Evolutionary conservation across 495 filamentous ascomycete species (phyloP), one percentile per base, ranked within the genome.

Genomic region (Beverwykella pulmonaria): DNA sequence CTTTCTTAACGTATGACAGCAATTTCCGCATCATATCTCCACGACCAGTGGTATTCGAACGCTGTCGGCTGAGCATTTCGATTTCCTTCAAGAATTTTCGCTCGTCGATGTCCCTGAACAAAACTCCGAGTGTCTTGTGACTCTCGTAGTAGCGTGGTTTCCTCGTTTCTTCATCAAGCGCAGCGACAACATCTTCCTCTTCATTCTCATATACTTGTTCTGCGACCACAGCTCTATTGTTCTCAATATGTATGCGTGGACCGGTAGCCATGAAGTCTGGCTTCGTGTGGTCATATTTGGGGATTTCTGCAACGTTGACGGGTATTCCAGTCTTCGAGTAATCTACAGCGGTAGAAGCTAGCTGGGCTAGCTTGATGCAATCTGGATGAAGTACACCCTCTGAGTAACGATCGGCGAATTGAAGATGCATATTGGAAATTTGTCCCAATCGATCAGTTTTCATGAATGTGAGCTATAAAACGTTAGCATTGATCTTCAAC

Each of bases 341-440:
- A 74, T 96, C 91, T 1, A 96, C 92, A 0, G 89, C 91, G 0
- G 80, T 87, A 0, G 91, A 94, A 58, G 88, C 86, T 71, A 94
- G 75, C 57, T 84, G 79, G 2, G 92, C 90, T 1, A 95, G 79
- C 14, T 74, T 76, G 17, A 85, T 74, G 59, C 90, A 93, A 30
- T 85, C 78, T 0, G 67, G 62, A 62, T 90, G 74, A 0, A 77
- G 73, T 0, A 88, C 86, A 0, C 92, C 91, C 0, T 58, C 22
- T 0, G 48, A n/a, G 27, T 75, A 73, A 63, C 84, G 80, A 73
- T 93, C 91, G 0, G 89, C 89, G 12, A 90, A 68, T 9, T 88
- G 82, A 71, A 86, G 82, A 65, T 95, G 91, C 14, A 81, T 77
- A 0, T 71, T 86, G 19, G 87, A 86, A 30, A 95, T 90, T 23